A percentile compares a stretch with the other conserved stretches of the same genome.
These are phyloP conservation scores for Blastocystis sp. DNA, from an alignment of 352 stramenopile genomes.

Conservation along the genomic window DNA sequence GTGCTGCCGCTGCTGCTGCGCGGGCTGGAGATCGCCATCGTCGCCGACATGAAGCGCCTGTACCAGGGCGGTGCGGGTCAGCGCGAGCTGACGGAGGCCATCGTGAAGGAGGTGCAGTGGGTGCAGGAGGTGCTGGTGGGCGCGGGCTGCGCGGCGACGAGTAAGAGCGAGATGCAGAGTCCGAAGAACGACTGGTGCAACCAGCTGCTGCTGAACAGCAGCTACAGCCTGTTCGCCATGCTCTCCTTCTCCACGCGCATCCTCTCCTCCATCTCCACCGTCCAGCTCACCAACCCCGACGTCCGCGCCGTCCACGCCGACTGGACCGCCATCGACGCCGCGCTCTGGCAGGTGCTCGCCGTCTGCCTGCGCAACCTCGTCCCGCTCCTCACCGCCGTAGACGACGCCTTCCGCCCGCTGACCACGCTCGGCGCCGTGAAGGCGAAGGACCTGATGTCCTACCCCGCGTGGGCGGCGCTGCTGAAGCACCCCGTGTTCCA, in stretches of 20 bases:
- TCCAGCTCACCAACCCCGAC: neutral
- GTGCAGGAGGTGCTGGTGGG: constrained; percentile 13
- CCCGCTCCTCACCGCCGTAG: constrained; percentile 16
- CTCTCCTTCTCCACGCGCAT: constrained; percentile 59
- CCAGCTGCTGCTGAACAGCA: constrained; percentile 48
- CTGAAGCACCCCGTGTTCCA: constrained; percentile 23
- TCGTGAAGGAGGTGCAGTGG: neutral
- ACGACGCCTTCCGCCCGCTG: constrained; percentile 51
- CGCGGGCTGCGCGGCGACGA: neutral
- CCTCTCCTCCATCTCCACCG: neutral
- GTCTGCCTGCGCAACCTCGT: constrained; percentile 38
- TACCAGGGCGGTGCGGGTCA: constrained; percentile 14
- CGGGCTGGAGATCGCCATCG: constrained; percentile 17
- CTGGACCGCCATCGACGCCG: neutral
- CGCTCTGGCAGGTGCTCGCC: constrained; percentile 16
- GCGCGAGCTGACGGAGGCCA: neutral
- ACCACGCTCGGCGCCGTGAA: constrained; percentile 27
- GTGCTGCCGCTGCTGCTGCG: constrained; percentile 39
- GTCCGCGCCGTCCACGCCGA: neutral
- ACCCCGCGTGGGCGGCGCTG: constrained; percentile 33
- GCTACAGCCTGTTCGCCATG: constrained; percentile 24
- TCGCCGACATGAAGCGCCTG: constrained; percentile 43
- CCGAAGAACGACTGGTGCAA: constrained; percentile 66
- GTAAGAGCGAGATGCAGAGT: constrained; percentile 19
- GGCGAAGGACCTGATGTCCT: constrained; percentile 44